Conservation (phyloP, 2,329 filamentous ascomycete genomes). For the Stachybotrys chartarum region DNA sequence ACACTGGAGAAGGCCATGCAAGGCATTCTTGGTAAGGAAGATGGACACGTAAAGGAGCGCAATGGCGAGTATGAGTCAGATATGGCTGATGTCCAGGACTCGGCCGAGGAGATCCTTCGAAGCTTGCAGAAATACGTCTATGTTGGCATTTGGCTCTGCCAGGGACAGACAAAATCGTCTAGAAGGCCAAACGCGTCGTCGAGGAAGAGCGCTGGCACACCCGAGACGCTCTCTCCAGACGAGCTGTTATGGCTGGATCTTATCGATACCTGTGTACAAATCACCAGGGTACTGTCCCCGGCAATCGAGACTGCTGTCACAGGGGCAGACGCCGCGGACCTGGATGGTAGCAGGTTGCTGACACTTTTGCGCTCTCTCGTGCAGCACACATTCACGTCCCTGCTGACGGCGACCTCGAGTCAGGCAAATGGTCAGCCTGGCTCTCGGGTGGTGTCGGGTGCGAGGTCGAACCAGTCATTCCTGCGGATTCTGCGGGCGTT, state of each 20-base stretch:
- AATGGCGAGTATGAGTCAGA: constrained; percentile 39
- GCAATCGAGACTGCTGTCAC: constrained; percentile 34
- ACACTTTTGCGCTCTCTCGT: constrained; percentile 69
- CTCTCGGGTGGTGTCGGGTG: constrained; percentile 26
- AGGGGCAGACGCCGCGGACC: constrained; percentile 13
- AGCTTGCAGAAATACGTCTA: constrained; percentile 83
- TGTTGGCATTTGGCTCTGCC: constrained; percentile 93
- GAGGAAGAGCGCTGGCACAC: constrained; percentile 38
- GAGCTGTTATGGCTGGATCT: constrained; percentile 54
- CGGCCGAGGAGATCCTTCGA: constrained; percentile 66
- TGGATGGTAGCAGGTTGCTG: constrained; percentile 56
- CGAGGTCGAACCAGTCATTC: constrained; percentile 64
- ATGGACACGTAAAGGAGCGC: constrained; percentile 22
- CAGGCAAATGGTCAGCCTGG: constrained; percentile 24
- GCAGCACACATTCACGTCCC: constrained; percentile 82
- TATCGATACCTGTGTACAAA: constrained; percentile 53
- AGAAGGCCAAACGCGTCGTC: constrained; percentile 38
- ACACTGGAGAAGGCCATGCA: constrained; percentile 73
- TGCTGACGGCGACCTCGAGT: constrained; percentile 68
- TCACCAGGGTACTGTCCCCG: constrained; percentile 57
- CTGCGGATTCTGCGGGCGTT: constrained; percentile 85
- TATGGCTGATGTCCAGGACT: constrained; percentile 44
- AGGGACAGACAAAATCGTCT: constrained; percentile 66
- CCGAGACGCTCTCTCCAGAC: constrained; percentile 40
- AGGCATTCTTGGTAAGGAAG: constrained; percentile 56